Percentiles rank a stretch among this genome's conserved stretches.
phyloP scores from a whole-genome alignment of 306 rosid species.

The Pachyrhizus erosus region DNA sequence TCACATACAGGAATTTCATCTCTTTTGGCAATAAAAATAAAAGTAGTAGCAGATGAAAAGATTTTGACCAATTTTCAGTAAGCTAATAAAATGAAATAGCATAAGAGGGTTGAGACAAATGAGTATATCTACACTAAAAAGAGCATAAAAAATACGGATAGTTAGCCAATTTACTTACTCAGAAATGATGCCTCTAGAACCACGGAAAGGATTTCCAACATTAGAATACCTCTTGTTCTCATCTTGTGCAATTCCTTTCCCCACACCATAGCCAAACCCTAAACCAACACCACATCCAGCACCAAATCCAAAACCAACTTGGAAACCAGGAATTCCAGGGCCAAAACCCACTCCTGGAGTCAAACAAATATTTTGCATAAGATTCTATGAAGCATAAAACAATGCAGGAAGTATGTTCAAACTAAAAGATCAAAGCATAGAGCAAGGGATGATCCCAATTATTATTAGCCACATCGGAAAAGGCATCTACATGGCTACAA shows the following conservation, averaged over 20 bases:
- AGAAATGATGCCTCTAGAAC: constrained; percentile 49
- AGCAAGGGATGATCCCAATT: background rate
- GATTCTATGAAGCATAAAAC: constrained; percentile 21
- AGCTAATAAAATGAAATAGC: constrained; percentile 6
- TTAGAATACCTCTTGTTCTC: constrained; percentile 69
- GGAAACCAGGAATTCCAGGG: constrained; percentile 90
- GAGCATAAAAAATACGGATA: constrained; percentile 13
- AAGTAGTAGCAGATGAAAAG: constrained; percentile 1
- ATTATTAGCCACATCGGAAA: background rate
- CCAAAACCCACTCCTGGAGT: constrained; percentile 84
- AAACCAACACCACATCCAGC: constrained; percentile 92
- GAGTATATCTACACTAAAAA: constrained; percentile 7
- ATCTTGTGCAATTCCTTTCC: constrained; percentile 85
- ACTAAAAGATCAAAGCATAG: background rate
- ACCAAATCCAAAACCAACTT: constrained; percentile 83
- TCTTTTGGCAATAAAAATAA: constrained; percentile 1
- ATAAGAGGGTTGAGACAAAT: background rate
- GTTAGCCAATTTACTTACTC: constrained; percentile 60
- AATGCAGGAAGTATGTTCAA: background rate
- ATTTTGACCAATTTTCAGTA: background rate
- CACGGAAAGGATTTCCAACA: constrained; percentile 60
- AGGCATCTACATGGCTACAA: background rate
- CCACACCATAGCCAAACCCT: constrained; percentile 94
- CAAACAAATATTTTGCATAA: constrained; percentile 5
- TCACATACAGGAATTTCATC: constrained; percentile 22